A percentile compares a stretch with the other conserved stretches of the same genome.
Evolutionary conservation across 768 basidiomycete genomes (phyloP).

Genomic region (Exidia glandulosa): DNA sequence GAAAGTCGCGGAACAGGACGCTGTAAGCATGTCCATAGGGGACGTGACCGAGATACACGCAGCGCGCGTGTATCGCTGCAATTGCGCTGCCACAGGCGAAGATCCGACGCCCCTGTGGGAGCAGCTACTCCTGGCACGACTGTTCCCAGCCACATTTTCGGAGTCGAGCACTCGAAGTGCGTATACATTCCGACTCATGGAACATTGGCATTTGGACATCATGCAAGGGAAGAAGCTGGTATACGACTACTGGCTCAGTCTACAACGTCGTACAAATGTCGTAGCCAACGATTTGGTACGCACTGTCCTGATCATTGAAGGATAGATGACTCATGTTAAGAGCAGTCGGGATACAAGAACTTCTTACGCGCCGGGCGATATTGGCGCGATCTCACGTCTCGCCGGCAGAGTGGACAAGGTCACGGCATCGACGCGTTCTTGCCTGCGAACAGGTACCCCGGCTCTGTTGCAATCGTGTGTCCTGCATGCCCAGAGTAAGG

Average conservation of each 20-base stretch:
- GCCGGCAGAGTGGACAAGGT: conserved; percentile 1
- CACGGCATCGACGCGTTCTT: neutral
- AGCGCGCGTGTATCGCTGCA: neutral
- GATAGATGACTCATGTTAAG: neutral
- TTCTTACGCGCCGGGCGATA: neutral
- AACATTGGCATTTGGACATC: neutral
- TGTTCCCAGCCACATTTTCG: neutral
- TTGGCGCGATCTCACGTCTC: neutral
- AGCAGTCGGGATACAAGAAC: conserved; percentile 1
- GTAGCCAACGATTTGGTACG: too few species aligned
- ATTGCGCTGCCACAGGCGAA: neutral
- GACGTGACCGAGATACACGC: neutral
- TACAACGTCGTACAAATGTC: too few species aligned
- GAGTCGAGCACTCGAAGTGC: neutral
- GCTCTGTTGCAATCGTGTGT: too few species aligned
- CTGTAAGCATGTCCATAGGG: neutral
- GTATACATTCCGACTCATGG: neutral
- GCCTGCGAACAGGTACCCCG: neutral
- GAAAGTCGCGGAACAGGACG: neutral
- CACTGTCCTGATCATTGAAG: too few species aligned
- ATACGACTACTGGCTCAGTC: conserved; percentile 1
- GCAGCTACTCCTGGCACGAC: neutral
- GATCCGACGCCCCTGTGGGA: neutral
- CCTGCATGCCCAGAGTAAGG: too few species aligned
- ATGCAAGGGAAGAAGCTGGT: conserved; percentile 3